Percentiles rank a stretch among this genome's conserved stretches.
These are phyloP conservation scores for Tolypocladium paradoxum DNA, from an alignment of 2,329 filamentous ascomycete species.

Conservation along the genomic window DNA sequence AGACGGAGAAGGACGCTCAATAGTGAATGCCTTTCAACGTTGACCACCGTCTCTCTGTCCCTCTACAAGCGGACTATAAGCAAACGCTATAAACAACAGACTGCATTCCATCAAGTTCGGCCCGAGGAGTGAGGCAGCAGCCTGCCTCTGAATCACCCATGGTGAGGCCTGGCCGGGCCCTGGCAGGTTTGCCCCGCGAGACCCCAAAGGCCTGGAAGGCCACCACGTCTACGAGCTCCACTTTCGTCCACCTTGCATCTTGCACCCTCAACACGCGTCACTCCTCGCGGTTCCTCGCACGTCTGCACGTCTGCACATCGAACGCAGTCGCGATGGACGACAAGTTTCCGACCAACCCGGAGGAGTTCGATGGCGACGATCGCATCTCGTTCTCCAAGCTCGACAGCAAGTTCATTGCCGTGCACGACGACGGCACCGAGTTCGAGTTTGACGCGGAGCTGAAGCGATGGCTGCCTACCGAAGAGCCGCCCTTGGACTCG, in stretches of 20 bases:
- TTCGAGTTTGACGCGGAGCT: slow-evolving; percentile 67
- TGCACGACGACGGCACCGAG: slow-evolving; percentile 74
- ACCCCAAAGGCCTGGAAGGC: neutral
- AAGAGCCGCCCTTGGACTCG: slow-evolving; percentile 32
- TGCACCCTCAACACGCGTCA: neutral
- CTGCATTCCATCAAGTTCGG: neutral
- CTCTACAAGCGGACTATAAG: no score
- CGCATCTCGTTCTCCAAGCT: slow-evolving; percentile 81
- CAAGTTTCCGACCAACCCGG: slow-evolving; percentile 47
- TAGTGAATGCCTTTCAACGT: neutral
- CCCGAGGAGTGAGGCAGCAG: neutral
- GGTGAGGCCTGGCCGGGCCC: neutral
- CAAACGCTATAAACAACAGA: neutral
- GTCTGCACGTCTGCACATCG: neutral
- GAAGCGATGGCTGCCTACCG: slow-evolving; percentile 64
- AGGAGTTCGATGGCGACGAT: slow-evolving; percentile 64
- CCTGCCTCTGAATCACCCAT: neutral
- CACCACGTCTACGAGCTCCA: neutral
- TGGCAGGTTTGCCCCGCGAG: neutral
- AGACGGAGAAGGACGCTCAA: neutral
- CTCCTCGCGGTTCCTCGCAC: neutral
- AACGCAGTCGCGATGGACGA: slow-evolving; percentile 17
- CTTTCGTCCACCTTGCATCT: neutral
- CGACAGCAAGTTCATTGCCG: slow-evolving; percentile 72
- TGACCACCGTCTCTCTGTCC: neutral